Evolutionary conservation across 192 early-diverging fungal genomes (phyloP).

Genomic region (Geranomyces variabilis): DNA sequence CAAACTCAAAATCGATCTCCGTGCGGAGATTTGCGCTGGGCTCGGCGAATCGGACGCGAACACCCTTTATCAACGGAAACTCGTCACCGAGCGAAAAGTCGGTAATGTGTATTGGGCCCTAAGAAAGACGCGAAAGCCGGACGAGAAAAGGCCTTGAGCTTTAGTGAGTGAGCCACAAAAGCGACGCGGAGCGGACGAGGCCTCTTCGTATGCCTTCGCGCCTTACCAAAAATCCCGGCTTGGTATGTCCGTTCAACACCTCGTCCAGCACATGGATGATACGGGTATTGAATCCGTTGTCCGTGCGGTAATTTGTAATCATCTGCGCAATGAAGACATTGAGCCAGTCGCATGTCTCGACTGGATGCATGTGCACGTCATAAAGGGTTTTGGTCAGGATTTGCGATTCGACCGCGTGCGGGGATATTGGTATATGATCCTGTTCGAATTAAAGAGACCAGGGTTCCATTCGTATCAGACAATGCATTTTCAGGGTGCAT

Average conservation of each 20-base stretch:
- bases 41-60: conserved; percentile 47
- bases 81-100: conserved; percentile 64
- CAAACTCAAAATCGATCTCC: conserved; percentile 84
- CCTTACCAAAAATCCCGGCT: conserved; percentile 73
- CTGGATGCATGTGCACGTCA: conserved; percentile 43
- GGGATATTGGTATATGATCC: conserved; percentile 35
- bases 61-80: conserved; percentile 52
- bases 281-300: conserved; percentile 67
- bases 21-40: conserved; percentile 58
- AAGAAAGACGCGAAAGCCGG: background rate
- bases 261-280: conserved; percentile 70
- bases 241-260: conserved; percentile 66
- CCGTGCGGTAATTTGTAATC: conserved; percentile 73
- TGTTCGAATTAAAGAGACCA: background rate
- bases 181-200: background rate
- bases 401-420: conserved; percentile 48
- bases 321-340: conserved; percentile 80
- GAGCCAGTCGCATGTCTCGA: conserved; percentile 81
- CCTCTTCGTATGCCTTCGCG: background rate
- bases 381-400: conserved; percentile 52
- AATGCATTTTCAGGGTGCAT: background rate
- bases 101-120: conserved; percentile 62
- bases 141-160: conserved; percentile 12
- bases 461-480: background rate
- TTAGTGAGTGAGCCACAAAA: background rate